Evolutionary conservation across 2,329 filamentous ascomycete genomes (phyloP), one percentile per base, ranked within the genome.

Genomic region (Cladosporium sp.): DNA sequence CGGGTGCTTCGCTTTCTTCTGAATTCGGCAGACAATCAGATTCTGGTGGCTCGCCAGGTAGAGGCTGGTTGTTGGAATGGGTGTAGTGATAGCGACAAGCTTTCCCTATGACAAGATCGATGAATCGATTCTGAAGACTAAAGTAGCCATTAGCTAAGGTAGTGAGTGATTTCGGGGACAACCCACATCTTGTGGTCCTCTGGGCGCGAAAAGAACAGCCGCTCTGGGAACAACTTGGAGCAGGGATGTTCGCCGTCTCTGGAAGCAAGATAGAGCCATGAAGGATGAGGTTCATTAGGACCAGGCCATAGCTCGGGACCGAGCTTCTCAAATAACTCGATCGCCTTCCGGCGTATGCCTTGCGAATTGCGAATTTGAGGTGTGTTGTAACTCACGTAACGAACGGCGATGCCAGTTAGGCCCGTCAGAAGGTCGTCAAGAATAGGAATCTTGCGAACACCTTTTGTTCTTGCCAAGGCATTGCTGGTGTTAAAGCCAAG

Each of bases 241-340:
- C 11, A 32, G 2, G 12, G 19, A 12, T 27, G 32, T 15, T 27
- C 19, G 30, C 29, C 8, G 4, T 19, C 18, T 18, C 29, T 15
- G 2, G 33, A 13, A 29, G 33, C 15, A 16, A 16, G 11, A 5
- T 16, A 27, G 11, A 38, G 43, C 43, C 43, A 46, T 12, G 4
- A 18, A 9, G 43, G 43, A 20, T 15, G 35, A n/a, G 11, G 5
- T 7, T 36, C 33, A 7, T 16, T 16, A 13, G 22, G 6, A 19
- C 25, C 20, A 29, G 43, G 43, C 43, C 43, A 46, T 11, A 46
- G 29, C 15, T 3, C 3, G 7, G 43, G 43, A n/a, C 43, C 43
- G 13, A 38, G 22, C 22, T 29, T 8, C 12, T 46, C n/a, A n/a
- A 46, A 46, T 2, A 46, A 22, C 3, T 7, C 20, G 13, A 16